Base-by-base conservation (phyloP, 345 rosid species). In the Acer yangbiense region DNA sequence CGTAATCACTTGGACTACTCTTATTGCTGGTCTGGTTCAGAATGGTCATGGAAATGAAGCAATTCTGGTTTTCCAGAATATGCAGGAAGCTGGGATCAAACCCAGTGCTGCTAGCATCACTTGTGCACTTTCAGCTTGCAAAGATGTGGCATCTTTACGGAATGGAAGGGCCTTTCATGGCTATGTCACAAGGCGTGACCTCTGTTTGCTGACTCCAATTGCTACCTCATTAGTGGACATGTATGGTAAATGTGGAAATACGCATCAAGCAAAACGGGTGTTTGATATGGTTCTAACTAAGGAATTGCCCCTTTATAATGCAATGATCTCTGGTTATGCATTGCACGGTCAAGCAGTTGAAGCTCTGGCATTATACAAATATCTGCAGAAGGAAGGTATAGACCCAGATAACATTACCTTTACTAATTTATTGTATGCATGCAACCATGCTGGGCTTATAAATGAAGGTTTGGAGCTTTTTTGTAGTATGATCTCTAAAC, bases 211-310 rank as follows among this genome's bases (percentile, higher is more conserved):
- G 4, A 74, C 76, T 75, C 76, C 83, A 17, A 25, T 83, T 60
- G 83, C 83, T 60, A 91, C 90, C 61, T 86, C 92, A 41, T 78
- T 90, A 76, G 81, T 85, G 70, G 92, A 91, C 82, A 85, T 94
- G 96, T 91, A 90, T 81, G 84, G 87, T 69, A 89, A 89, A 84
- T 86, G 89, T 80, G 97, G 97, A 80, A 76, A 77, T n/a, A 72
- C 83, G 69, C 82, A 80, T 79, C 77, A 73, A 78, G 90, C 90
- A 67, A 80, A 78, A 76, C 67, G 23, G 75, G 86, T 85, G n/a
- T 87, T 88, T 52, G 73, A 74, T 78, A 76, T 71, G 54, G 75
- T 72, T 52, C 29, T 17, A 48, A 77, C 5, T 52, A 80, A 83
- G 73, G 85, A 85, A 65, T 75, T 83, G 69, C 83, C 90, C n/a